Base-by-base conservation (phyloP, 2,329 filamentous ascomycete genomes). In the Penicillium sp. region DNA sequence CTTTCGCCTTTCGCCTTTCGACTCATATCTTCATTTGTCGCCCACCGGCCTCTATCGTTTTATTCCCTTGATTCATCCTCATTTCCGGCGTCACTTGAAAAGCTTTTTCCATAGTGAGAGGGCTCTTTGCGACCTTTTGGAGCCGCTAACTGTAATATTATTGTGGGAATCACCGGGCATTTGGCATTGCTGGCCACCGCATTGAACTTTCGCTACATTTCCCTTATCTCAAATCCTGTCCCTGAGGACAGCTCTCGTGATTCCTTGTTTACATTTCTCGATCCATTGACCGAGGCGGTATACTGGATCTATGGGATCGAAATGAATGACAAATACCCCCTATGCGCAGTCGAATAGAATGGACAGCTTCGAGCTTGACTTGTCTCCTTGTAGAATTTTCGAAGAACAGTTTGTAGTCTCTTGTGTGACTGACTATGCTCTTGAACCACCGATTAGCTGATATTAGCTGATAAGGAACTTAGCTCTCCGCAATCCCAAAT, bases 101-200 rank as follows among this genome's bases (percentile, higher is more conserved):
- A 63, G 49, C 41, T 47, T 40, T 42, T 44, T 11, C 16, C 45
- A 49, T 48, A 48, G 47, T 40, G 42, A 37, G 37, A 52, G 37
- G 50, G 40, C 29, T 48, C 46, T 46, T 42, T 38, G 35, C 24
- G 35, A 44, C 41, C 41, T 48, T 40, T 42, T 9, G 28, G 24
- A 27, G 35, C 58, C 51, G 51, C 49, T 62, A 58, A 59, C 59
- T 64, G 65, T 68, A 68, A 65, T 67, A 62, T 54, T 65, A 67
- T 61, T 56, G 52, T 36, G 45, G 39, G 50, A 42, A 39, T 27
- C 31, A 31, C 37, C 45, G 14, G 45, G 24, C 31, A 29, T 36
- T 42, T 36, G 48, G 27, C 41, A 40, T 52, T 27, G 40, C 18
- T 49, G 34, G 27, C 26, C 31, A 40, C 37, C 37, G 18, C 22